Base-by-base conservation (phyloP, 805 yeast genomes). In the Pichia californica region DNA sequence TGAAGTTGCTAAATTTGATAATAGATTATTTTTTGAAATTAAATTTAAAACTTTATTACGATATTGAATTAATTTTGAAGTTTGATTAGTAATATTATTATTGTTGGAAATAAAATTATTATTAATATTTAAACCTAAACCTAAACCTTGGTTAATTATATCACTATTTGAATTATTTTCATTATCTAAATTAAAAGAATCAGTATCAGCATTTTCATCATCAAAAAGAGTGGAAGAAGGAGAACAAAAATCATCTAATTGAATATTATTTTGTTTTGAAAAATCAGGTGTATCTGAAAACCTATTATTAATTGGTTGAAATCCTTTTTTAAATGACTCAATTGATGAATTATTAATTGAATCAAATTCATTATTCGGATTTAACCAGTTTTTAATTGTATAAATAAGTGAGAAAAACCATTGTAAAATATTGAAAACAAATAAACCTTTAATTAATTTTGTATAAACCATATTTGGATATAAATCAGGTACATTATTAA, bases 391-490 rank as follows among this genome's bases (percentile, higher is more conserved):
- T 16, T 73, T 63, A 3, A 77, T 71, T 10, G 68, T 61, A 38
- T 69, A 63, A 28, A 83, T 54, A 7, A 80, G 51, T 0, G 88
- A 81, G 15, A 77, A 57, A 11, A 68, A 47, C 56, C 73, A 76
- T 51, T 86, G 95, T 2, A 68, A 62, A 2, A 72, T 45, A 2
- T 79, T 61, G 10, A 78, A 60, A 39, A 81, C 57, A 10, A 82
- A 62, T 46, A 88, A 62, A 10, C 84, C 73, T 56, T 74, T 66
- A 20, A 83, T 73, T 77, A 85, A 78, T 54, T 71, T 74, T 13
- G 76, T 64, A 62, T 88, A 88, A 1, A 83, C 81, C 57, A 86
- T 86, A 32, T 73, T 69, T 1, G 95, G 95, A 59, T 87, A 91
- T 53, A 87, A 66, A 43, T 73, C 69, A 0, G 85, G 83, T 20